Base-by-base conservation (phyloP, 768 basidiomycete genomes). In the Trametes cingulata region DNA sequence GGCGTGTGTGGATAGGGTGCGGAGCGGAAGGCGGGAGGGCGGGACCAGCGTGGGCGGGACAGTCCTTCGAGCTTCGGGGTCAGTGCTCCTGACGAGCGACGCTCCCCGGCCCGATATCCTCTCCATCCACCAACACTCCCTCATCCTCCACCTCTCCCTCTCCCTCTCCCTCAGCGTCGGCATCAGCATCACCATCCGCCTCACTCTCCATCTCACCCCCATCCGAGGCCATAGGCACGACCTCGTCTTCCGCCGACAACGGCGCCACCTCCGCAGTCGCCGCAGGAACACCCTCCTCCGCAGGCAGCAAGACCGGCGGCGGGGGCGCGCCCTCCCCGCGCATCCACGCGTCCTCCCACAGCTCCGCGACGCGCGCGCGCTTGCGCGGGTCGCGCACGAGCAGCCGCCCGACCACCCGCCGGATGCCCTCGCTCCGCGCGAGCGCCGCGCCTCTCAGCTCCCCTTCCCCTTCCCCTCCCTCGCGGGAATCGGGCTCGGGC, bases 371-470 rank as follows among this genome's bases (percentile, higher is more conserved):
- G 65, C 79, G 78, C 43, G 84, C 80, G n/a, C 92, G 76, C 64
- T 83, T 82, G 65, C 69, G 76, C 50, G 87, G 83, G 72, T 94
- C 87, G 25, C 92, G 75, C 19, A 90, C 86, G 41, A 95, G 76
- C 49, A 95, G 67, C 46, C 78, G 72, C 10, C 69, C 80, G 0
- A 90, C 90, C 39, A 91, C 74, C 19, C 80, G 67, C 68, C 77
- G 78, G 45, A 84, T 80, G 6, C 81, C 82, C 14, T 70, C 58
- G 24, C 72, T 74, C 69, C 60, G 77, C 77, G 67, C 74, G 40
- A 71, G 77, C 73, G 29, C 82, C 69, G 40, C 66, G 55, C 48
- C 71, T 4, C 79, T 78, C 56, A 71, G 68, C 48, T 79, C 66
- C 63, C 75, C 75, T 33, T 68, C 73, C 6, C 69, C 69, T 9